These are phyloP conservation scores for Moricandia arvensis DNA, from an alignment of 345 rosid genomes.

Conservation along the genomic window DNA sequence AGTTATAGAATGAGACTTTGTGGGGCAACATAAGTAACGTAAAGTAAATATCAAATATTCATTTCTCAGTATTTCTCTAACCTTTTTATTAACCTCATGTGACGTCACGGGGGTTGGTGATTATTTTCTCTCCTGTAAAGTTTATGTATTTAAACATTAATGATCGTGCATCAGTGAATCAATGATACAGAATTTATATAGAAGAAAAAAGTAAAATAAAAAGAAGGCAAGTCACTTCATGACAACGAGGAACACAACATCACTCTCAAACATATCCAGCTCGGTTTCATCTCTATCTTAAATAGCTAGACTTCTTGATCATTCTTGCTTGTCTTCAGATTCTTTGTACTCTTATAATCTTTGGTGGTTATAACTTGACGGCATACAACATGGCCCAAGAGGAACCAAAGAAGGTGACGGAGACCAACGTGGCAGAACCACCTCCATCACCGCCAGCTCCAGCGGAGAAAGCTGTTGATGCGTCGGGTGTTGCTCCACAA, in stretches of 20 bases:
- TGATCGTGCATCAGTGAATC: slow-evolving; percentile 19
- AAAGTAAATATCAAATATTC: slow-evolving; percentile 29
- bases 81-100: slow-evolving; percentile 1
- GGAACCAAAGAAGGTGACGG: slow-evolving; percentile 25
- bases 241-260: slow-evolving; percentile 35
- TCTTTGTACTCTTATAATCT: slow-evolving; percentile 3
- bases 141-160: background rate
- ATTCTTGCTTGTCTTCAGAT: slow-evolving; percentile 24
- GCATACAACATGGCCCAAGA: slow-evolving; percentile 23
- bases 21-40: slow-evolving; percentile 28
- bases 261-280: slow-evolving; percentile 31
- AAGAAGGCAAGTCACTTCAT: slow-evolving; percentile 33
- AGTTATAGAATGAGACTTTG: slow-evolving; percentile 11
- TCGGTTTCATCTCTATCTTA: slow-evolving; percentile 20
- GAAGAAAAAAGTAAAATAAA: background rate
- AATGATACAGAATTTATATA: background rate
- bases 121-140: background rate
- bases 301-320: slow-evolving; percentile 8
- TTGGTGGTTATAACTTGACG: slow-evolving; percentile 20
- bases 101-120: slow-evolving; percentile 37
- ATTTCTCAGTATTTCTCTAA: slow-evolving; percentile 4
- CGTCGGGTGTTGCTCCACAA: slow-evolving; percentile 10
- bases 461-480: slow-evolving; percentile 14
- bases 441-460: slow-evolving; percentile 16
- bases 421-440: slow-evolving; percentile 24